Evolutionary conservation across 2,329 filamentous ascomycete genomes (phyloP), one percentile per base, ranked within the genome.

Genomic region (Lecanicillium sp.): DNA sequence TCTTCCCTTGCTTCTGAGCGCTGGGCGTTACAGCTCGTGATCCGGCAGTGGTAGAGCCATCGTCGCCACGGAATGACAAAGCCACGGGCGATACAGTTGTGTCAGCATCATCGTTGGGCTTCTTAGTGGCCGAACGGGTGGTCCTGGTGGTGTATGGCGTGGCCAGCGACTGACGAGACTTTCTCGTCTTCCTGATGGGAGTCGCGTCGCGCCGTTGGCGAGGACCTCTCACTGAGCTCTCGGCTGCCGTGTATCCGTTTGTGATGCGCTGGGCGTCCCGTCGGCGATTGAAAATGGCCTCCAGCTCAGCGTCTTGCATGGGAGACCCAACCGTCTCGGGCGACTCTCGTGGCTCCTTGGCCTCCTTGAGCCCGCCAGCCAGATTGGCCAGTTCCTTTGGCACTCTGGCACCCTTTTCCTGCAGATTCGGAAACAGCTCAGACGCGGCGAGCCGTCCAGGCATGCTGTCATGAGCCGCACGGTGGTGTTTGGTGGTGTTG

Each of bases 21-120:
- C 60, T 66, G 6, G 78, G 79, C 22, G 79, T 83, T 40, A 67
- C 73, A 40, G 75, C 75, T 48, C 78, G 73, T 22, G 78, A 81
- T 47, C 63, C 68, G 33, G 66, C 60, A 51, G 65, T 60, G 52
- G 66, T 44, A 55, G 67, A 56, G 59, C 67, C 55, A 51, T 59
- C 53, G 32, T 71, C 67, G n/a, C 61, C 60, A 38, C 65, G 62
- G 48, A 73, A 69, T 33, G 66, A 68, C 37, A 67, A 62, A 13
- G 67, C 57, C 13, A 67, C 67, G 3, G 76, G 74, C 33, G 76
- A 79, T 42, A 63, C 62, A 42, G 65, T 60, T 34, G 67, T 64
- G 38, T 79, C 74, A 13, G 66, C 55, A 42, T 77, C 73, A 45
- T 79, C 73, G 54, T 71, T 60, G 19, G 68, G 59, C 41, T 73